phyloP scores from a whole-genome alignment of 2,329 filamentous ascomycete species.

The Fusarium acutatum region DNA sequence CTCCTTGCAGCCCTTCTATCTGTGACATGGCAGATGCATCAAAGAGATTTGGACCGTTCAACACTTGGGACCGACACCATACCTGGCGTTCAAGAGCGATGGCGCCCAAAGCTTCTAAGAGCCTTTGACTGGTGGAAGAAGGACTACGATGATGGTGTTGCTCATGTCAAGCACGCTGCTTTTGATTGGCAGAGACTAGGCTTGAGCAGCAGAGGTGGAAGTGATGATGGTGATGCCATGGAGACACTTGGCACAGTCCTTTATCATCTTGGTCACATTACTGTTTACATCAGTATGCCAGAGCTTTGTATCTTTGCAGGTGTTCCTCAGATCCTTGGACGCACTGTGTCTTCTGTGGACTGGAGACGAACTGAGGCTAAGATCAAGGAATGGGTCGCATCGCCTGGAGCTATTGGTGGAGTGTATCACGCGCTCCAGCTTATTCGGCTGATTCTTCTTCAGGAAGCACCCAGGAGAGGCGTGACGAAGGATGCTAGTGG shows the following conservation, averaged over 20 bases:
- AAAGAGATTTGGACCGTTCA: constrained; percentile 39
- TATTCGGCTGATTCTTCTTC: constrained; percentile 38
- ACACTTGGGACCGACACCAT: constrained; percentile 39
- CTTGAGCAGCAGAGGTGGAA: constrained; percentile 37
- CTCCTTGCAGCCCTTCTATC: constrained; percentile 37
- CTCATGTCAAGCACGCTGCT: constrained; percentile 40
- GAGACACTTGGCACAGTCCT: constrained; percentile 40
- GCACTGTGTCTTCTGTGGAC: constrained; percentile 39
- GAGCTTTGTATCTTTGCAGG: constrained; percentile 43
- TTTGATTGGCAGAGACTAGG: constrained; percentile 43
- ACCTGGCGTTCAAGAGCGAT: constrained; percentile 40
- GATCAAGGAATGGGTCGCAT: constrained; percentile 43
- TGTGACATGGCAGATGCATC: constrained; percentile 43
- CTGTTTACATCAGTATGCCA: constrained; percentile 43
- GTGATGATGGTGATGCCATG: constrained; percentile 41
- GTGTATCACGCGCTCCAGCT: constrained; percentile 42
- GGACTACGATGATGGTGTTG: constrained; percentile 41
- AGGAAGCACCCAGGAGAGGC: constrained; percentile 29
- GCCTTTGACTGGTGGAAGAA: constrained; percentile 45
- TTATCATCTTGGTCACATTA: constrained; percentile 42
- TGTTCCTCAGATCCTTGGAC: constrained; percentile 40
- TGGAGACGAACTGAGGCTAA: constrained; percentile 42
- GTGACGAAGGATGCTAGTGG: constrained; percentile 15
- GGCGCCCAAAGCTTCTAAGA: constrained; percentile 39
- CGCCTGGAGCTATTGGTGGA: constrained; percentile 40